These are phyloP conservation scores for Talaromyces liani DNA, from an alignment of 495 filamentous ascomycete species.

Conservation along the genomic window DNA sequence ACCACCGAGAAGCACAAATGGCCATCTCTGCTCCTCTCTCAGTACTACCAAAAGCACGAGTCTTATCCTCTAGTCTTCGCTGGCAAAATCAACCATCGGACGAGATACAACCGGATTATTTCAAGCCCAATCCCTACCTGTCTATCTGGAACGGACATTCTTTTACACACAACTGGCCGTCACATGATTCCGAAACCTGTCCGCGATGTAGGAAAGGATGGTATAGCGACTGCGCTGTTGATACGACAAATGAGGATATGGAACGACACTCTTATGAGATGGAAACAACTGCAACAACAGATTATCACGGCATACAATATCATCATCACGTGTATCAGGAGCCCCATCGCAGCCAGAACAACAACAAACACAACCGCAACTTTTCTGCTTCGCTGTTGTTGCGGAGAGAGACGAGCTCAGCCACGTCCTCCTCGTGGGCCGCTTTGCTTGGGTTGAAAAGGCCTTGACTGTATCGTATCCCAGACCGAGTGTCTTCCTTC, in stretches of 20 bases:
- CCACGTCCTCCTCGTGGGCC: background rate
- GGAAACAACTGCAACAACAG: background rate
- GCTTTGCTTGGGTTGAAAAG: background rate
- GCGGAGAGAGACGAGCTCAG: background rate
- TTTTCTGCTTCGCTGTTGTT: background rate
- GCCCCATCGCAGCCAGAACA: background rate
- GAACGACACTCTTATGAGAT: background rate
- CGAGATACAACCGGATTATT: constrained; percentile 12
- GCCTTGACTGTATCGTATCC: background rate
- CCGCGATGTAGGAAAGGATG: constrained; percentile 12
- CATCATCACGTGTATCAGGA: background rate
- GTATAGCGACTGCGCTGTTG: background rate
- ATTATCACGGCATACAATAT: background rate
- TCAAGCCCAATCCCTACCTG: constrained; percentile 16
- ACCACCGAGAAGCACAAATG: background rate
- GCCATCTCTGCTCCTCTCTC: background rate
- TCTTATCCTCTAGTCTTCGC: constrained; percentile 1
- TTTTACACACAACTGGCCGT: constrained; percentile 19
- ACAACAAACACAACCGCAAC: background rate
- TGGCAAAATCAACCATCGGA: background rate
- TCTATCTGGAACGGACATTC: constrained; percentile 15
- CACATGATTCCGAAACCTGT: constrained; percentile 12
- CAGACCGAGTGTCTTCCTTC: no score
- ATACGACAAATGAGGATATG: background rate
- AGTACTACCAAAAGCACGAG: background rate